Percentiles rank a stretch among this genome's conserved stretches.
Conservation (phyloP, 495 filamentous ascomycete species). For the Penicillium silybi region DNA sequence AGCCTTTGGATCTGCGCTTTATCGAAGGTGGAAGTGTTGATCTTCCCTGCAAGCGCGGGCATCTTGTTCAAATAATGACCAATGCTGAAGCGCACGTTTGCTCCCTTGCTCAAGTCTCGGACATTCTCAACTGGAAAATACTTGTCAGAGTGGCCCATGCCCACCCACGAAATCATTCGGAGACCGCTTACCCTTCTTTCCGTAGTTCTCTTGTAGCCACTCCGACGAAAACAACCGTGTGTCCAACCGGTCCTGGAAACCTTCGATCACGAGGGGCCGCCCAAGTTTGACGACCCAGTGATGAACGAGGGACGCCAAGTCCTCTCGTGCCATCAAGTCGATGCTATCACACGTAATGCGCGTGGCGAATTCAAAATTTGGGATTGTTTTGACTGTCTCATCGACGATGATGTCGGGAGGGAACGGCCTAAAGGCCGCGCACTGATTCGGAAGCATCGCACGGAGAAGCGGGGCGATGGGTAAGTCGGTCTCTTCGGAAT, state of each 20-base stretch:
- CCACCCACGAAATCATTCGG: not conserved
- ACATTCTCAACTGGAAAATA: constrained; percentile 54
- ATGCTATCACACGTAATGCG: constrained; percentile 74
- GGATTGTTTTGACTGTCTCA: constrained; percentile 64
- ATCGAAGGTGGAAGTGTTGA: constrained; percentile 60
- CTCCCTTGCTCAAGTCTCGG: constrained; percentile 65
- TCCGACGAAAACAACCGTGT: constrained; percentile 69
- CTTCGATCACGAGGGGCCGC: constrained; percentile 75
- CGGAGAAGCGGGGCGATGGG: not conserved
- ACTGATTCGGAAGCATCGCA: constrained; percentile 18
- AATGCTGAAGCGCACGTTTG: constrained; percentile 73
- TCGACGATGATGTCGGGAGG: constrained; percentile 75
- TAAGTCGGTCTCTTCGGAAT: not conserved
- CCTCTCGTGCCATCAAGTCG: constrained; percentile 61
- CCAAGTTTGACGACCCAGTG: constrained; percentile 78
- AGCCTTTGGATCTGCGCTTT: constrained; percentile 74
- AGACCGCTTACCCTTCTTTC: constrained; percentile 63
- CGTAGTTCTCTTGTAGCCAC: constrained; percentile 73
- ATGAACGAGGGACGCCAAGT: constrained; percentile 75
- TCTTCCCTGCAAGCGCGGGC: constrained; percentile 71
- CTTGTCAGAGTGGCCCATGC: not conserved
- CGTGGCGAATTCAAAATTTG: constrained; percentile 79
- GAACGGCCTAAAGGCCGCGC: constrained; percentile 75
- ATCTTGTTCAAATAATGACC: constrained; percentile 86
- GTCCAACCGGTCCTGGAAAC: constrained; percentile 60